These are phyloP conservation scores for Sugiyamaella xylanicola DNA, from an alignment of 1,139 yeast genomes.

Conservation along the genomic window DNA sequence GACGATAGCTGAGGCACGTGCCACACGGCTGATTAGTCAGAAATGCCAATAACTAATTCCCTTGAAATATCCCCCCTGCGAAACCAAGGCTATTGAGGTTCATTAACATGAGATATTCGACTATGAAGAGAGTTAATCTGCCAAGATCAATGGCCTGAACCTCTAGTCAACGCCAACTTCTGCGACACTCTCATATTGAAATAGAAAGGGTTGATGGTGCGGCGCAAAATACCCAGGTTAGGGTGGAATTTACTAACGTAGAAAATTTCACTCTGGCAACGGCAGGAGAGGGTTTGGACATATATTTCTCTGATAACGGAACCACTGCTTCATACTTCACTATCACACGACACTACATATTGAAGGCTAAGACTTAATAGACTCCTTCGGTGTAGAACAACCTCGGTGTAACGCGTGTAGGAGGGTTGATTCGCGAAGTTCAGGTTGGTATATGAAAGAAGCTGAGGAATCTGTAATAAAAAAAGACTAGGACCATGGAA, in stretches of 20 bases:
- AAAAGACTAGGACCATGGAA: slow-evolving; percentile 3
- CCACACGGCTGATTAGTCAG: no score
- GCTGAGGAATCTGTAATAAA: neutral
- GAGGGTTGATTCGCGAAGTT: neutral
- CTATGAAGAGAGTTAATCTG: no score
- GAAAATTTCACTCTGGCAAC: slow-evolving; percentile 13
- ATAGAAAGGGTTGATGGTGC: no score
- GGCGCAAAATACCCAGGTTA: neutral
- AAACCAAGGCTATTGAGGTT: no score
- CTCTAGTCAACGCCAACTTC: no score
- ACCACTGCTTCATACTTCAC: neutral
- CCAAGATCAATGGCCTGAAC: no score
- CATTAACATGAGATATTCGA: no score
- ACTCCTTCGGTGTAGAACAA: neutral
- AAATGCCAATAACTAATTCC: no score
- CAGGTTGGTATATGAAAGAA: neutral
- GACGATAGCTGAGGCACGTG: no score
- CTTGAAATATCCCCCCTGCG: no score
- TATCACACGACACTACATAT: slow-evolving; percentile 15
- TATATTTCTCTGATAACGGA: neutral
- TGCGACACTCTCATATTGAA: no score
- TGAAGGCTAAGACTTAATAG: neutral
- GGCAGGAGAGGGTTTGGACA: slow-evolving; percentile 7
- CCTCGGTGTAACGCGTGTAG: neutral
- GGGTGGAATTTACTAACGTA: neutral